Evolutionary conservation across 371 early-diverging fungal genomes (phyloP), one percentile per base, ranked within the genome.

Genomic region (Nematocida minor): DNA sequence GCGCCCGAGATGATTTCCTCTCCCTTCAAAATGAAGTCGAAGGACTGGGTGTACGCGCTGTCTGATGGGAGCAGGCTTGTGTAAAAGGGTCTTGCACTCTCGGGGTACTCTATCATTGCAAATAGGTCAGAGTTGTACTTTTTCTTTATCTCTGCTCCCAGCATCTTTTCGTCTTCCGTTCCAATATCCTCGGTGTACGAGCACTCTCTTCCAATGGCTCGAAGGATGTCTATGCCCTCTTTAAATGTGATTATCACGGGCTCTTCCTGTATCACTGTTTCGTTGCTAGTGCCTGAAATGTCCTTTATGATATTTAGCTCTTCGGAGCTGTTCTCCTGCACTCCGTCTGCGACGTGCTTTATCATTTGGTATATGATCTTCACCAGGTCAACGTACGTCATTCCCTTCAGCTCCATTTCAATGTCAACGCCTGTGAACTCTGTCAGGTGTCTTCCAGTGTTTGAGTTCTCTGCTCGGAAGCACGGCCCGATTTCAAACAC

Each of bases 1-100:
- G 98, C 98, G 64, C 99, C 99, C 42, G 97, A 96, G 80, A 95
- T 87, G 83, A 98, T 94, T 86, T 98, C 99, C 85, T 98, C 96
- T 67, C 97, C 97, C 69, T 97, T 90, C 86, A 97, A 90, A 87
- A 99, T 98, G 87, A 99, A 95, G 88, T 99, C 99, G 86, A 95
- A 97, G 27, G 96, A 95, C 90, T 95, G 94, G 80, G 95, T 92
- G 87, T 93, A 94, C 66, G 60, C 53, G 4, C 46, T 48, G 86
- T 95, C 93, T 38, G 94, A 93, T 9, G 62, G 71, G 40, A 57
- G 22, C 92, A 95, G 74, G 32, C 71, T 95, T 31, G 98, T 99
- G 89, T 99, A 99, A 89, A 98, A 97, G 32, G 99, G 95, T 62
- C 98, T 90, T 31, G 94, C 91, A 2, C 85, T 89, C 69, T 91